Evolutionary conservation across 139 green algal species (phyloP).

Genomic region (Picochlorum sp.): DNA sequence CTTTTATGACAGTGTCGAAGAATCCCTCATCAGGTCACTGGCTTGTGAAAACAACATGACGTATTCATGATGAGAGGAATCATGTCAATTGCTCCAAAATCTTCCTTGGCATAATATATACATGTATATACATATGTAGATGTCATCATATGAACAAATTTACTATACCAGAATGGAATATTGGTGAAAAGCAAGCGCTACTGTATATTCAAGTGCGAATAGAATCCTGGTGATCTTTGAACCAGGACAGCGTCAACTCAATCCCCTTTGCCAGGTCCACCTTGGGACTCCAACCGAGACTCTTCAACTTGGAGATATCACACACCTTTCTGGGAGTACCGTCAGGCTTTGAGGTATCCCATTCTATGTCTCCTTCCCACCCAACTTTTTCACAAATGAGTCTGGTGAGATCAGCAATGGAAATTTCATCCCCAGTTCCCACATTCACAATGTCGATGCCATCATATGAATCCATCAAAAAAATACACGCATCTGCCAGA

Average conservation of each 20-base stretch:
- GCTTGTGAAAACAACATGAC: background rate
- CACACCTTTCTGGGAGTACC: conserved; percentile 17
- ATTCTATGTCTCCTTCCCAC: conserved; percentile 4
- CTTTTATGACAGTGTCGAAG: conserved; percentile 7
- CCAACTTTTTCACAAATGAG: background rate
- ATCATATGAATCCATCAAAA: conserved; percentile 11
- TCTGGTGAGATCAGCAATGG: conserved; percentile 11
- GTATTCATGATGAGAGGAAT: too few relatives aligned
- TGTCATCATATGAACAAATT: too few relatives aligned
- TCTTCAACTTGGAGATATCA: conserved; percentile 7
- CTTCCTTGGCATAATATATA: too few relatives aligned
- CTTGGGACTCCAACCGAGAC: conserved; percentile 6
- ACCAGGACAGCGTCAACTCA: background rate
- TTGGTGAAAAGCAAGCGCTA: too few relatives aligned
- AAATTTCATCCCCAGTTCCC: conserved; percentile 11
- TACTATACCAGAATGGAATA: too few relatives aligned
- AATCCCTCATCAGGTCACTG: background rate
- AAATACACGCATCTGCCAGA: conserved; percentile 11
- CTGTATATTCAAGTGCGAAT: too few relatives aligned
- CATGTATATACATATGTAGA: too few relatives aligned
- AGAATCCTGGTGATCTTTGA: too few relatives aligned
- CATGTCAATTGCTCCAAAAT: too few relatives aligned
- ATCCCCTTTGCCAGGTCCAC: conserved; percentile 16
- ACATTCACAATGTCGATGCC: conserved; percentile 14
- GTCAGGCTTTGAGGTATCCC: conserved; percentile 16